Evolutionary conservation across 2,329 filamentous ascomycete genomes (phyloP).

Genomic region (Fusarium sambucinum): DNA sequence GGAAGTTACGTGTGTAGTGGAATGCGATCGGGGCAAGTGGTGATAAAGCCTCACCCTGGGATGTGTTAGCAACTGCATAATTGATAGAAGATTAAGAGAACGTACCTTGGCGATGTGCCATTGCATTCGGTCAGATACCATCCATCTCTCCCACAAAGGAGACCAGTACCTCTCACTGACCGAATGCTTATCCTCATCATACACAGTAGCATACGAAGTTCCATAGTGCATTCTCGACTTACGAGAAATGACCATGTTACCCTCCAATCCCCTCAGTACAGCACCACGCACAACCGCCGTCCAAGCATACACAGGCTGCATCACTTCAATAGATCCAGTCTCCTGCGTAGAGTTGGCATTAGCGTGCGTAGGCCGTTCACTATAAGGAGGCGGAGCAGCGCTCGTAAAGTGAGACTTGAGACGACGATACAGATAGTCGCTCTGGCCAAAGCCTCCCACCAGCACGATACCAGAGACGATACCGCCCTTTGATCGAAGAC

Average conservation of each 20-base stretch:
- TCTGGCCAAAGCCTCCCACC: slow-evolving; percentile 85
- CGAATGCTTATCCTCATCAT: slow-evolving; percentile 79
- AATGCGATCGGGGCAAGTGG: slow-evolving; percentile 81
- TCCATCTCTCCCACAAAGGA: slow-evolving; percentile 83
- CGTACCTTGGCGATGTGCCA: slow-evolving; percentile 84
- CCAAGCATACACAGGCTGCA: slow-evolving; percentile 86
- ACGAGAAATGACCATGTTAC: slow-evolving; percentile 81
- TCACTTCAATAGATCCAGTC: slow-evolving; percentile 76
- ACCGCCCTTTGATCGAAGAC: slow-evolving; percentile 70
- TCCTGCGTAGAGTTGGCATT: slow-evolving; percentile 61
- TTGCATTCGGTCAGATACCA: slow-evolving; percentile 86
- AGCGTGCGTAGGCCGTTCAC: slow-evolving; percentile 76
- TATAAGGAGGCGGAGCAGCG: slow-evolving; percentile 71
- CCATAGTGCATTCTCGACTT: slow-evolving; percentile 83
- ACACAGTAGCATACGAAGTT: slow-evolving; percentile 84
- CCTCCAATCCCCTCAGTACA: slow-evolving; percentile 79
- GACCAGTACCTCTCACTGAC: slow-evolving; percentile 83
- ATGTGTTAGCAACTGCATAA: background rate
- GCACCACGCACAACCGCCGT: slow-evolving; percentile 83
- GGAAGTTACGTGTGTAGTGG: slow-evolving; percentile 88
- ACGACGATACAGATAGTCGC: slow-evolving; percentile 78
- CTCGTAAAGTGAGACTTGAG: slow-evolving; percentile 76
- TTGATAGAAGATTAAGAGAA: slow-evolving; percentile 7
- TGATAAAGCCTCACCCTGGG: slow-evolving; percentile 78
- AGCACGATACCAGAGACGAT: slow-evolving; percentile 80